Conservation (phyloP, 1,139 yeast genomes). For the Yamadazyma diddensiae region DNA sequence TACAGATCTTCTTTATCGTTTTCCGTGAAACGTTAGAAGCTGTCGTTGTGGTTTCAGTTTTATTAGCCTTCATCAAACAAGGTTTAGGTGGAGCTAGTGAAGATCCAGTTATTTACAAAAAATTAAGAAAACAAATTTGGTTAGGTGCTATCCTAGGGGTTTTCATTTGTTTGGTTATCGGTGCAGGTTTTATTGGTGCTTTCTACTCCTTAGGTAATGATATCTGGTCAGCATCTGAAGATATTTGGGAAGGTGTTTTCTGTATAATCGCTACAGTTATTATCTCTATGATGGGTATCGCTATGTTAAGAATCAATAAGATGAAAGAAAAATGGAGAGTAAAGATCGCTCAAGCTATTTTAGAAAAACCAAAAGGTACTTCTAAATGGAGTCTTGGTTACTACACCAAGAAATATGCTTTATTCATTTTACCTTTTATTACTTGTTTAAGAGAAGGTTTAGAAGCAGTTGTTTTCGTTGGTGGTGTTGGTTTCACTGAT, state of each 20-base stretch:
- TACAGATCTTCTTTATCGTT: slow-evolving; percentile 74
- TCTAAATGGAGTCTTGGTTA: slow-evolving; percentile 35
- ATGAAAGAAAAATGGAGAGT: slow-evolving; percentile 91
- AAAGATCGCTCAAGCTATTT: slow-evolving; percentile 75
- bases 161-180: slow-evolving; percentile 69
- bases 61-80: slow-evolving; percentile 86
- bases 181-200: slow-evolving; percentile 81
- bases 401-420: slow-evolving; percentile 61
- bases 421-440: slow-evolving; percentile 76
- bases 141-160: slow-evolving; percentile 72
- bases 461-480: slow-evolving; percentile 88
- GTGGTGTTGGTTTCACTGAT: slow-evolving; percentile 71
- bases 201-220: slow-evolving; percentile 78
- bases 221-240: slow-evolving; percentile 84
- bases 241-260: slow-evolving; percentile 90
- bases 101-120: slow-evolving; percentile 55
- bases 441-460: slow-evolving; percentile 88
- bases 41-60: slow-evolving; percentile 81
- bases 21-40: slow-evolving; percentile 92
- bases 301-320: slow-evolving; percentile 87
- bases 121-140: slow-evolving; percentile 73
- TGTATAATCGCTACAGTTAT: slow-evolving; percentile 79
- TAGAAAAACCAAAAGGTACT: slow-evolving; percentile 36
- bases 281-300: slow-evolving; percentile 87
- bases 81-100: slow-evolving; percentile 57